Evolutionary conservation across 139 green algal genomes (phyloP).

Genomic region (Micractinium sp.): DNA sequence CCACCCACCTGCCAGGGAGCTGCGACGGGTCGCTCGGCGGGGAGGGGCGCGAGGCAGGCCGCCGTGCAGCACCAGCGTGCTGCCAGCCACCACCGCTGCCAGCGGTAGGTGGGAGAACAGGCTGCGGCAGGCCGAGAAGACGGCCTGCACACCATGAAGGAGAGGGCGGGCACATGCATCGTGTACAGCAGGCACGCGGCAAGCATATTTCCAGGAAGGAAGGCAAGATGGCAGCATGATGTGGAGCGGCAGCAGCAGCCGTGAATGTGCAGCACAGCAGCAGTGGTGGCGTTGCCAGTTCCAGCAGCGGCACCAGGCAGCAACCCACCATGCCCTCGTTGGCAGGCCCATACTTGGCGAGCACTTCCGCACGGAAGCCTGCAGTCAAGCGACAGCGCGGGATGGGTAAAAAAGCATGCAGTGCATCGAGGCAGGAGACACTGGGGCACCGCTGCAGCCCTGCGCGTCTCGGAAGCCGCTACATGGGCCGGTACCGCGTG

Average conservation of each 20-base stretch:
- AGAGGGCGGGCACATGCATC: not conserved
- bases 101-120: constrained; percentile 85
- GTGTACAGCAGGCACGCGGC: not conserved
- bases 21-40: not conserved
- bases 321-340: not conserved
- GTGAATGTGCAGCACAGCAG: not conserved
- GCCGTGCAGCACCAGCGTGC: constrained; percentile 89
- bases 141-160: constrained; percentile 10
- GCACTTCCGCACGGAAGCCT: not conserved
- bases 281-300: too few species aligned
- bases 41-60: constrained; percentile 50
- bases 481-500: too few species aligned
- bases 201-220: not conserved
- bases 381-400: not conserved
- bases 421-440: too few species aligned
- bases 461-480: too few species aligned
- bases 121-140: constrained; percentile 57
- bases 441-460: too few species aligned
- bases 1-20: not conserved
- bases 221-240: not conserved
- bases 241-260: not conserved
- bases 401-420: too few species aligned
- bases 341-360: not conserved
- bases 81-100: constrained; percentile 68
- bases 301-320: too few species aligned